A percentile compares a stretch with the other conserved stretches of the same genome.
Evolutionary conservation across 331 rosid species (phyloP).

Genomic region (Arachis monticola): DNA sequence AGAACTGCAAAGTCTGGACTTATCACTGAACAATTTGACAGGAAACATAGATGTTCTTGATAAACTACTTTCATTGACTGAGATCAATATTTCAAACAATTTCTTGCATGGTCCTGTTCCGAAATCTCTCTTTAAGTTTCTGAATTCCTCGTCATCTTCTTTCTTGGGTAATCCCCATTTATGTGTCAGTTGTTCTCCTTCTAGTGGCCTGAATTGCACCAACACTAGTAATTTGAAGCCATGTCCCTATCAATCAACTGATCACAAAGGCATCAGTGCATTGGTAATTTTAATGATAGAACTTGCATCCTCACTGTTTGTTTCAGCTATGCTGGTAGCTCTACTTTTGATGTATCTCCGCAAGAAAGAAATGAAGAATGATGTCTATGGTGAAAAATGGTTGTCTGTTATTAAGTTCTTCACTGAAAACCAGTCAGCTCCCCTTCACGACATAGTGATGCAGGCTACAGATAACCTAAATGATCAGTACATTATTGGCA

Average conservation of each 20-base stretch:
- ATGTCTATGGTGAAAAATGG: too few species aligned
- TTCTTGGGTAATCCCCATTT: slow-evolving; percentile 55
- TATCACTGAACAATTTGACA: slow-evolving; percentile 64
- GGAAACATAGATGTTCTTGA: slow-evolving; percentile 48
- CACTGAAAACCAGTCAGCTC: slow-evolving; percentile 26
- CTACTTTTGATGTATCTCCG: slow-evolving; percentile 26
- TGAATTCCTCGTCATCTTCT: slow-evolving; percentile 48
- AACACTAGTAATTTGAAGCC: slow-evolving; percentile 34
- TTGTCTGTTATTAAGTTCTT: too few species aligned
- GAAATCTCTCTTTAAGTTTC: slow-evolving; percentile 40
- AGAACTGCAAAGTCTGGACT: slow-evolving; percentile 45
- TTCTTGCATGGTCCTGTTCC: slow-evolving; percentile 62
- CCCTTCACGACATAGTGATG: slow-evolving; percentile 45
- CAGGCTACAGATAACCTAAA: slow-evolving; percentile 57
- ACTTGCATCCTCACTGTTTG: slow-evolving; percentile 49
- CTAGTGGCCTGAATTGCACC: slow-evolving; percentile 41
- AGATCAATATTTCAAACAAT: slow-evolving; percentile 58
- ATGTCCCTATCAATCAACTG: slow-evolving; percentile 44
- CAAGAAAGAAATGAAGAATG: too few species aligned
- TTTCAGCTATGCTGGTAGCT: slow-evolving; percentile 50
- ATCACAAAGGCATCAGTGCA: slow-evolving; percentile 25
- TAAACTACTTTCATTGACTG: slow-evolving; percentile 39
- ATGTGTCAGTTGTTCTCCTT: slow-evolving; percentile 45
- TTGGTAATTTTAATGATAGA: slow-evolving; percentile 44
- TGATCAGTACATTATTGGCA: slow-evolving; percentile 54